Conservation (phyloP, 768 basidiomycete genomes). For the Sutorius australiensis region DNA sequence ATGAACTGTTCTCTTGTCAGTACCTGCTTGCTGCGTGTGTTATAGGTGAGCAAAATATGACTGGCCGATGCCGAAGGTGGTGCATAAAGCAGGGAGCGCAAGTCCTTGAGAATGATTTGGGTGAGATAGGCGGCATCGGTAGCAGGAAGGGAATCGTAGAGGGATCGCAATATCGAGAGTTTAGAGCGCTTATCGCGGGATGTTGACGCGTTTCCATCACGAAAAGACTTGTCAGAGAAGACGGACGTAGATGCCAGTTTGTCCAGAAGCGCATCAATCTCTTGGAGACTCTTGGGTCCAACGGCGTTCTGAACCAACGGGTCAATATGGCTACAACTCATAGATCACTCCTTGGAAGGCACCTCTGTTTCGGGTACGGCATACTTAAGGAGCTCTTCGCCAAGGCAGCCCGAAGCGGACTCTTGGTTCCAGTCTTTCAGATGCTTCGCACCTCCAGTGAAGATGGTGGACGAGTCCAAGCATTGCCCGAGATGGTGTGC, state of each 20-base stretch:
- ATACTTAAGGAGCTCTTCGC: constrained; percentile 54
- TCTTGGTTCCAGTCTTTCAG: constrained; percentile 40
- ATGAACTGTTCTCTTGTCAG: constrained; percentile 65
- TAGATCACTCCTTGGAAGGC: constrained; percentile 1
- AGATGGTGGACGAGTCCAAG: constrained; percentile 38
- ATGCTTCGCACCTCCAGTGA: constrained; percentile 20
- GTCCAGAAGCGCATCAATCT: constrained; percentile 66
- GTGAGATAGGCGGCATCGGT: constrained; percentile 65
- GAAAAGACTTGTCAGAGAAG: constrained; percentile 54
- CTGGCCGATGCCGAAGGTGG: constrained; percentile 45
- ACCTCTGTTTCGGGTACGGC: constrained; percentile 36
- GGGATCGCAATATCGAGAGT: constrained; percentile 42
- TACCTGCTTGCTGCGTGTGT: constrained; percentile 50
- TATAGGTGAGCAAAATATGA: constrained; percentile 50
- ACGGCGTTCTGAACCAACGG: constrained; percentile 10
- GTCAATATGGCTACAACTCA: constrained; percentile 4
- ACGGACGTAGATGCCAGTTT: constrained; percentile 67
- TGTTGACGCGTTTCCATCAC: constrained; percentile 25
- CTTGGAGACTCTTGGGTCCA: constrained; percentile 35
- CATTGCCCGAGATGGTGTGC: constrained; percentile 47
- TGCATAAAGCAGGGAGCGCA: constrained; percentile 76
- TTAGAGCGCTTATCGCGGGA: constrained; percentile 32
- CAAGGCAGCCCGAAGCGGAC: constrained; percentile 62
- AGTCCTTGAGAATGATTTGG: constrained; percentile 86
- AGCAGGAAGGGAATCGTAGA: constrained; percentile 61